A percentile compares a stretch with the other conserved stretches of the same genome.
phyloP scores from a whole-genome alignment of 2,329 filamentous ascomycete species.

The Beauveria sp. region DNA sequence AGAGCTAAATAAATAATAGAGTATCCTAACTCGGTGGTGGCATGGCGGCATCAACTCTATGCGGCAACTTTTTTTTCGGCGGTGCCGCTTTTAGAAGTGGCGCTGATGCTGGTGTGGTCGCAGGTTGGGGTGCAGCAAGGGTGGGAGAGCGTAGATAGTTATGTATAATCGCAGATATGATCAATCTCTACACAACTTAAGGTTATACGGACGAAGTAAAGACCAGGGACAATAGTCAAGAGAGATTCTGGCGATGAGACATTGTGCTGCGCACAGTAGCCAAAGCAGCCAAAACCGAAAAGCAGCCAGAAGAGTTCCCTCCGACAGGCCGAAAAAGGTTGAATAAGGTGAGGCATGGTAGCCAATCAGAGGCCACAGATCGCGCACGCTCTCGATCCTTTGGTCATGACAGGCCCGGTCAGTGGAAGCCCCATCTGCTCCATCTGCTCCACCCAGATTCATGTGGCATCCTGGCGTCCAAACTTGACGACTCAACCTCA shows the following conservation, averaged over 20 bases:
- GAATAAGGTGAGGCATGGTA: not conserved
- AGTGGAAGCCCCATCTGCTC: not conserved
- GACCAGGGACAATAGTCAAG: too few species aligned
- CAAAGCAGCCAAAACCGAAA: not conserved
- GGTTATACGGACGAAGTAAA: too few species aligned
- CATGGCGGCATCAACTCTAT: not conserved
- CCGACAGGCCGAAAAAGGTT: not conserved
- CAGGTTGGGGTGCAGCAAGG: not conserved
- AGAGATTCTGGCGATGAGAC: too few species aligned
- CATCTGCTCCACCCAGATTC: not conserved
- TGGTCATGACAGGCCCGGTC: not conserved
- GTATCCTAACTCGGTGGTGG: not conserved
- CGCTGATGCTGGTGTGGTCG: constrained; percentile 5
- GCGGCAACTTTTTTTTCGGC: constrained; percentile 1
- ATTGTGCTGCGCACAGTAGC: too few species aligned
- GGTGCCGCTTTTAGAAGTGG: constrained; percentile 10
- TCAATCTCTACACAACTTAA: too few species aligned
- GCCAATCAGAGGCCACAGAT: constrained; percentile 9
- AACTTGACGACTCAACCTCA: not conserved
- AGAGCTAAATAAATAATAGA: not conserved
- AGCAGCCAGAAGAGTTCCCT: not conserved
- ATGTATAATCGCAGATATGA: too few species aligned
- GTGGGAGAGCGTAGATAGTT: not conserved
- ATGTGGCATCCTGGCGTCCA: not conserved
- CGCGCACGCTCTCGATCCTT: constrained; percentile 9